A percentile compares a stretch with the other conserved stretches of the same genome.
Evolutionary conservation across 108 stramenopile species (phyloP).

Genomic region (Cyclotella kingstonii): DNA sequence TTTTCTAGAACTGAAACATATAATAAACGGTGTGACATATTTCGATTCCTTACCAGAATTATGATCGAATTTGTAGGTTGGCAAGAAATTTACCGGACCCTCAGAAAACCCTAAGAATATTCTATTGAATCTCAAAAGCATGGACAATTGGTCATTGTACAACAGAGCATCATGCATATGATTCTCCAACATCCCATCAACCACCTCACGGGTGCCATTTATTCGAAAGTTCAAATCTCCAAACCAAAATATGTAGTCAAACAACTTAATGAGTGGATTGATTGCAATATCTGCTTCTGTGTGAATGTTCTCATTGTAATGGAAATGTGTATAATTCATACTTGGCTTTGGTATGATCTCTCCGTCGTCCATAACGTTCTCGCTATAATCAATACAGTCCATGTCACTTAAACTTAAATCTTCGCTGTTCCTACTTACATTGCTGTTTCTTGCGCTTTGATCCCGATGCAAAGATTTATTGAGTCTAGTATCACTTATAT

Average conservation of each 20-base stretch:
- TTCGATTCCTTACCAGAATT: slow-evolving; percentile 17
- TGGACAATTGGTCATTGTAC: slow-evolving; percentile 64
- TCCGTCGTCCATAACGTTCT: slow-evolving; percentile 47
- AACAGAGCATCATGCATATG: slow-evolving; percentile 61
- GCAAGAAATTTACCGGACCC: slow-evolving; percentile 78
- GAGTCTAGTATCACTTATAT: background rate
- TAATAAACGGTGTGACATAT: background rate
- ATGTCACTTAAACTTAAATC: too few species aligned
- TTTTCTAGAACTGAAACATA: too few species aligned
- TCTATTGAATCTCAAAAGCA: slow-evolving; percentile 43
- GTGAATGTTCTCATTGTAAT: slow-evolving; percentile 50
- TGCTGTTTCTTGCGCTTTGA: background rate
- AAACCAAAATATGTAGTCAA: slow-evolving; percentile 92
- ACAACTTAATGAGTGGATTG: slow-evolving; percentile 49
- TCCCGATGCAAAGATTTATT: slow-evolving; percentile 11
- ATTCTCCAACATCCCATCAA: slow-evolving; percentile 48
- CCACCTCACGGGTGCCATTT: slow-evolving; percentile 57
- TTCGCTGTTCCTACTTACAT: slow-evolving; percentile 73
- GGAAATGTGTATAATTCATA: slow-evolving; percentile 4
- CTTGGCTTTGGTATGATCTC: slow-evolving; percentile 73
- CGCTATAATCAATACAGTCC: slow-evolving; percentile 56
- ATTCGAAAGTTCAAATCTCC: slow-evolving; percentile 98
- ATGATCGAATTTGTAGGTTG: slow-evolving; percentile 97
- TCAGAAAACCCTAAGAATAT: slow-evolving; percentile 92
- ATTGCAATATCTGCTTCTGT: slow-evolving; percentile 57